phyloP scores from a whole-genome alignment of 305 asterid species.

The Plantago coronopus region DNA sequence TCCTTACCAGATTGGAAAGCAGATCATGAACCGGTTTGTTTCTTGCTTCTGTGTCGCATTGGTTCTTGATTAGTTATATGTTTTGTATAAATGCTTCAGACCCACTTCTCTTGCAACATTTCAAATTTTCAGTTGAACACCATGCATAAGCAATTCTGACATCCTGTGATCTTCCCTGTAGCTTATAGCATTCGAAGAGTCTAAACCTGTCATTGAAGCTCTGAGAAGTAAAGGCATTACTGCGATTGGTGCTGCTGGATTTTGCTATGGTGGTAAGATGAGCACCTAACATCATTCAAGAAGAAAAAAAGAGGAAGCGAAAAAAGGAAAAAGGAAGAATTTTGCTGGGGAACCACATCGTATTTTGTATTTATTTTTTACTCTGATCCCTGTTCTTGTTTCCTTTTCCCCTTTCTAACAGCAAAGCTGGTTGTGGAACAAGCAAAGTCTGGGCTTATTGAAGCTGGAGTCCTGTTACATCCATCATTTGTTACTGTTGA shows the following conservation, averaged over 20 bases:
- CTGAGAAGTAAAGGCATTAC: conserved; percentile 45
- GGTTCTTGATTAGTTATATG: not conserved
- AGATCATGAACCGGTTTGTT: conserved; percentile 45
- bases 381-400: not conserved
- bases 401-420: too few species aligned
- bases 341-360: too few species aligned
- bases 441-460: conserved; percentile 36
- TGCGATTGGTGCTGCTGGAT: conserved; percentile 60
- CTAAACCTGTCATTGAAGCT: conserved; percentile 43
- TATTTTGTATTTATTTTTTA: too few species aligned
- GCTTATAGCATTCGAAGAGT: conserved; percentile 53
- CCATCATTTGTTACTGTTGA: conserved; percentile 43
- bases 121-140: not conserved
- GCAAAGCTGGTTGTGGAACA: conserved; percentile 54
- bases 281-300: too few species aligned
- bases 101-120: not conserved
- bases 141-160: not conserved
- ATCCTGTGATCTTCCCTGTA: conserved; percentile 16
- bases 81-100: not conserved
- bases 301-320: not conserved
- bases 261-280: conserved; percentile 62
- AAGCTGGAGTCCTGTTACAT: conserved; percentile 54
- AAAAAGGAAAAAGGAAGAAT: not conserved
- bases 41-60: conserved; percentile 21
- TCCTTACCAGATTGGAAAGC: conserved; percentile 39